Evolutionary conservation across 768 basidiomycete species (phyloP).

Genomic region (Asterophora lycoperdoides): DNA sequence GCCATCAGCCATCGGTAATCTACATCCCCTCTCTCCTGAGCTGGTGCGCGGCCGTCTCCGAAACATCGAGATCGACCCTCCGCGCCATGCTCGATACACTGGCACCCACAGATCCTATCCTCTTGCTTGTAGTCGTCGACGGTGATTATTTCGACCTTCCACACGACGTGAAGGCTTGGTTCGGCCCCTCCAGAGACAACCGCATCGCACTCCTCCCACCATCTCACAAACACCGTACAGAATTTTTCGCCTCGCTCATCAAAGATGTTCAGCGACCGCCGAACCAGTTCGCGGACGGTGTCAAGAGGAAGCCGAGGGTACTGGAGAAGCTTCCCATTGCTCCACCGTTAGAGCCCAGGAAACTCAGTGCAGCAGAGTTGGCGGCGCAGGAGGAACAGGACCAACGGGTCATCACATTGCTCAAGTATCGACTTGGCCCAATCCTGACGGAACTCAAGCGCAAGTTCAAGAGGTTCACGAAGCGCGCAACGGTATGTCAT

Average conservation of each 20-base stretch:
- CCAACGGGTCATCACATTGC: conserved; percentile 65
- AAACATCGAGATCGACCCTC: conserved; percentile 80
- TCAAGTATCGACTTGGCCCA: conserved; percentile 89
- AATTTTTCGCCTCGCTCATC: conserved; percentile 76
- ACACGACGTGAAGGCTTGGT: conserved; percentile 85
- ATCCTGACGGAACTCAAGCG: conserved; percentile 86
- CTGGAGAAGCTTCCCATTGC: conserved; percentile 86
- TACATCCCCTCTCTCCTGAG: conserved; percentile 87
- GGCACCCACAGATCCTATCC: conserved; percentile 87
- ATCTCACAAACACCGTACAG: conserved; percentile 47
- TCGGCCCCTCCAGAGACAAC: conserved; percentile 73
- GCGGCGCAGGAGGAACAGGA: conserved; percentile 82
- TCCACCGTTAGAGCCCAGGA: conserved; percentile 82
- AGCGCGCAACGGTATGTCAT: conserved; percentile 65
- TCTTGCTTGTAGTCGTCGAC: conserved; percentile 87
- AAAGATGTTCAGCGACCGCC: conserved; percentile 72
- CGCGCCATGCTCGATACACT: conserved; percentile 90
- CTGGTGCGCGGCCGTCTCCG: conserved; percentile 84
- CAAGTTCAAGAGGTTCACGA: conserved; percentile 88
- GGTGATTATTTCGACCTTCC: conserved; percentile 68
- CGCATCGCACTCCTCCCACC: conserved; percentile 63
- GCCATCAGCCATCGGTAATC: conserved; percentile 92
- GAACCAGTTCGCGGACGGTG: conserved; percentile 83
- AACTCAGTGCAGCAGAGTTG: conserved; percentile 78
- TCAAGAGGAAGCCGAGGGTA: conserved; percentile 77